Conservation (phyloP, 2,329 filamentous ascomycete species). For the Phaeosphaeriaceae sp. region DNA sequence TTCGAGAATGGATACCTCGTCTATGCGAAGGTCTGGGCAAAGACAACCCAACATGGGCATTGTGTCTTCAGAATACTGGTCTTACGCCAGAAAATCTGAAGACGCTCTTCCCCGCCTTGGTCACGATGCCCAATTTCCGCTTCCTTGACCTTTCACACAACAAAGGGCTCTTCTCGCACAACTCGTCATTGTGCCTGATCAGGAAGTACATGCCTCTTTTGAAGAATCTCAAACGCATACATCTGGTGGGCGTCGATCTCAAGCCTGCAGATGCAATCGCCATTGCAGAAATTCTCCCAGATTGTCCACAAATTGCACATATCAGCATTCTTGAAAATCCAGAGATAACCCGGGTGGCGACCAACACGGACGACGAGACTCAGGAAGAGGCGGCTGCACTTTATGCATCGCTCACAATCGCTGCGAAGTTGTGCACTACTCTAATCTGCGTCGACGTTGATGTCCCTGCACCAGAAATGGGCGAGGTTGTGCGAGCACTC, state of each 20-base stretch:
- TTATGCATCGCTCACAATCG: constrained; percentile 89
- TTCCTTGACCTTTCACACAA: constrained; percentile 96
- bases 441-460: constrained; percentile 93
- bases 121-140: constrained; percentile 73
- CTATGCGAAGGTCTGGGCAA: constrained; percentile 60
- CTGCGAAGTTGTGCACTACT: constrained; percentile 80
- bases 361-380: constrained; percentile 75
- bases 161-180: constrained; percentile 76
- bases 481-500: constrained; percentile 88
- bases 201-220: constrained; percentile 87
- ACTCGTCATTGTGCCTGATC: constrained; percentile 76
- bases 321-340: constrained; percentile 86
- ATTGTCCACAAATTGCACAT: constrained; percentile 81
- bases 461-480: constrained; percentile 79
- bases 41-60: constrained; percentile 71
- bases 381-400: constrained; percentile 95
- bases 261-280: constrained; percentile 88
- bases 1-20: constrained; percentile 55
- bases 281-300: constrained; percentile 86
- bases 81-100: constrained; percentile 75
- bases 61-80: constrained; percentile 87
- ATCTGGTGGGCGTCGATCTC: constrained; percentile 84
- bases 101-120: constrained; percentile 76
- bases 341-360: constrained; percentile 72
- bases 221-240: constrained; percentile 78